These are phyloP conservation scores for Leccinum huronense DNA, from an alignment of 1,284 basidiomycete species.

Conservation along the genomic window DNA sequence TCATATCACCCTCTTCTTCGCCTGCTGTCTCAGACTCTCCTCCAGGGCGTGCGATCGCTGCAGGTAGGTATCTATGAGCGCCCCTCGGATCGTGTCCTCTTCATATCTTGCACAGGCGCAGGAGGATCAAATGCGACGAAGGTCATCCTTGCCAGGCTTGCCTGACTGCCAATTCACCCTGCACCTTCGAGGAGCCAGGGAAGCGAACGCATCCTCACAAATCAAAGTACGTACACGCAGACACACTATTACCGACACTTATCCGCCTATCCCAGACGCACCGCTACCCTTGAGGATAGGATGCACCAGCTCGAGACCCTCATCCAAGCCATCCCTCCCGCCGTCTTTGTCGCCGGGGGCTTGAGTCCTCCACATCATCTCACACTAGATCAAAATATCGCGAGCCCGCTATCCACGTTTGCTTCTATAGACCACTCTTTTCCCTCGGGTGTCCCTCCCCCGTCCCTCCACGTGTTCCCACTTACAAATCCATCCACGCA, in stretches of 20 bases:
- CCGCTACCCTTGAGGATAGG: conserved; percentile 75
- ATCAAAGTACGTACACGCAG: conserved; percentile 58
- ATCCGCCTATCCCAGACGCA: conserved; percentile 46
- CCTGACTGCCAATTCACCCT: conserved; percentile 70
- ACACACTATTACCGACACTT: conserved; percentile 3
- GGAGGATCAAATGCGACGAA: conserved; percentile 81
- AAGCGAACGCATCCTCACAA: conserved; percentile 81
- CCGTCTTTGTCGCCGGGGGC: conserved; percentile 66
- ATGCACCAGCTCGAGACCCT: conserved; percentile 82
- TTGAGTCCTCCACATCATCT: conserved; percentile 32
- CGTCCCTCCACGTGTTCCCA: conserved; percentile 70
- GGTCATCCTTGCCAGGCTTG: conserved; percentile 83
- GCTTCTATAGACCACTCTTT: conserved; percentile 46
- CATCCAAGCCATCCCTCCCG: conserved; percentile 77
- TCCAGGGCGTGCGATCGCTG: conserved; percentile 80
- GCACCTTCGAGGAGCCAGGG: conserved; percentile 81
- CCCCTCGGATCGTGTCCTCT: neutral
- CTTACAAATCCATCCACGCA: conserved; percentile 76
- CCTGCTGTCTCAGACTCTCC: conserved; percentile 12
- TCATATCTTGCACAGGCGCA: conserved; percentile 48
- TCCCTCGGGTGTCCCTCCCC: conserved; percentile 70
- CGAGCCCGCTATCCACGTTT: conserved; percentile 56
- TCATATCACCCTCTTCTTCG: conserved; percentile 9
- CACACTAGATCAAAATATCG: conserved; percentile 32
- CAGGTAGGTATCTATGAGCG: conserved; percentile 52